phyloP scores from a whole-genome alignment of 177 flowering plant genomes.

The Telopea speciosissima region DNA sequence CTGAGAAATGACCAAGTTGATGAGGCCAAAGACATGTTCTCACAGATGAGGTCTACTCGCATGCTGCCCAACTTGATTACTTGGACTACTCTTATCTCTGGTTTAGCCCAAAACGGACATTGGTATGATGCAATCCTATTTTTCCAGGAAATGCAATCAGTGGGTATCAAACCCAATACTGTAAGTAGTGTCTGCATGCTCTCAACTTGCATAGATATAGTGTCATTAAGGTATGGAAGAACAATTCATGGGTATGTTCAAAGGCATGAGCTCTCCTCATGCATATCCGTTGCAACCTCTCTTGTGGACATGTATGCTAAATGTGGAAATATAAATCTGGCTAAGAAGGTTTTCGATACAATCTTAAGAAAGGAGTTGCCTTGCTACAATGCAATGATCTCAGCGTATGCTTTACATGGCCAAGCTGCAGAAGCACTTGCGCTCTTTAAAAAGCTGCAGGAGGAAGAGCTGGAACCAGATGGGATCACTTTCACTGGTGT shows the following conservation, averaged over 20 bases:
- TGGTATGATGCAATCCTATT: conserved; percentile 32
- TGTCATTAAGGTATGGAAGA: conserved; percentile 39
- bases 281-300: conserved; percentile 35
- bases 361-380: conserved; percentile 33
- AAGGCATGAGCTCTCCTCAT: conserved; percentile 23
- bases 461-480: conserved; percentile 44
- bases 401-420: conserved; percentile 56
- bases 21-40: conserved; percentile 49
- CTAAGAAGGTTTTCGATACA: conserved; percentile 41
- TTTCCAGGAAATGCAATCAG: conserved; percentile 46
- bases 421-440: conserved; percentile 40
- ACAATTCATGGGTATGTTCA: conserved; percentile 44
- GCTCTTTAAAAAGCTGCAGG: conserved; percentile 31
- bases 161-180: conserved; percentile 40
- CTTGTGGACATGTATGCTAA: conserved; percentile 67
- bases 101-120: conserved; percentile 50
- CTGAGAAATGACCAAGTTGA: conserved; percentile 38
- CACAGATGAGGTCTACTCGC: conserved; percentile 45
- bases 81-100: conserved; percentile 57
- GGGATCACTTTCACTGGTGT: conserved; percentile 49
- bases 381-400: conserved; percentile 63
- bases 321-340: conserved; percentile 44
- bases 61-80: conserved; percentile 46
- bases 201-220: conserved; percentile 38
- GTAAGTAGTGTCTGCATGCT: conserved; percentile 35